Conservation (phyloP, 2,329 filamentous ascomycete genomes). For the Cordyceps fumosorosea region DNA sequence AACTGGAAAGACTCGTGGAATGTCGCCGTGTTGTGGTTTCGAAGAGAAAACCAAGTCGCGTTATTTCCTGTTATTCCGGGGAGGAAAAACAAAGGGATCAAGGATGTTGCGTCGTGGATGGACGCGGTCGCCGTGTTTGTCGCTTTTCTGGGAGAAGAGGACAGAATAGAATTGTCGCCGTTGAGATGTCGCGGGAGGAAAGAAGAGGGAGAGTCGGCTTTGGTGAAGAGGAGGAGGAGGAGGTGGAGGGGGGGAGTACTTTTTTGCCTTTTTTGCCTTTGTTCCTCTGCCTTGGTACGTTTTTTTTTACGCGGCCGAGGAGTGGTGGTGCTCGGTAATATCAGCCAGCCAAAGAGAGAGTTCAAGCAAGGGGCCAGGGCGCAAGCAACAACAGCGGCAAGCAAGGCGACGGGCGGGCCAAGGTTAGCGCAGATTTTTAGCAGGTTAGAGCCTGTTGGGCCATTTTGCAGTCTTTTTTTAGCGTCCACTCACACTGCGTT, state of each 20-base stretch:
- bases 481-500: too few relatives aligned
- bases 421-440: too few relatives aligned
- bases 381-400: background rate
- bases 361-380: background rate
- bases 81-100: background rate
- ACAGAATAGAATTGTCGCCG: constrained; percentile 1
- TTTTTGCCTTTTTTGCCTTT: background rate
- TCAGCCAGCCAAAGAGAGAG: background rate
- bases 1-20: background rate
- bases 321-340: background rate
- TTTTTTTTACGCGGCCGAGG: background rate
- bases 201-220: background rate
- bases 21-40: background rate
- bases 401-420: too few relatives aligned
- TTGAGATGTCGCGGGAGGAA: constrained; percentile 6
- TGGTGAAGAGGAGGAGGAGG: background rate
- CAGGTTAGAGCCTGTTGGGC: too few relatives aligned
- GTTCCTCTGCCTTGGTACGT: background rate
- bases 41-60: background rate
- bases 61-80: background rate
- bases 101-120: background rate
- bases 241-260: background rate
- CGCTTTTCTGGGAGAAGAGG: background rate
- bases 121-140: constrained; percentile 8
- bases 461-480: too few relatives aligned